A percentile compares a stretch with the other conserved stretches of the same genome.
Evolutionary conservation across 257 asterid species (phyloP).

Genomic region (Nicotiana otophora): DNA sequence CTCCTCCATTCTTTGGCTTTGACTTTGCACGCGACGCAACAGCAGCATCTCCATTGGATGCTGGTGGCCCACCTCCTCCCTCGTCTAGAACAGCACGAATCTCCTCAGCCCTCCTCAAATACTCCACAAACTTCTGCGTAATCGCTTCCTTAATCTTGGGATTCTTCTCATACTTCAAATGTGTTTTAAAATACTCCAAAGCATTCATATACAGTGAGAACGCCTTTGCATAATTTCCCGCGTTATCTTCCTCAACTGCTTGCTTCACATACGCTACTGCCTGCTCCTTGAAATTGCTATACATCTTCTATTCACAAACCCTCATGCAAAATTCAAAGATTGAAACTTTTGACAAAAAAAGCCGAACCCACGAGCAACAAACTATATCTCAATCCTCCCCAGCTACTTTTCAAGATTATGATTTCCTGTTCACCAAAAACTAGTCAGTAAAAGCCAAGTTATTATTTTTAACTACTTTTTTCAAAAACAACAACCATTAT

Average conservation of each 20-base stretch:
- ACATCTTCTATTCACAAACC: slow-evolving; percentile 40
- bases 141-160: slow-evolving; percentile 95
- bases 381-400: not conserved
- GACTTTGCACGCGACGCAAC: slow-evolving; percentile 79
- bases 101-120: slow-evolving; percentile 98
- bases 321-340: not conserved
- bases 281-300: slow-evolving; percentile 98
- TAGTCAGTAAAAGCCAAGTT: not conserved
- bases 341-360: not conserved
- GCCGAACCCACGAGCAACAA: not conserved
- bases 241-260: slow-evolving; percentile 92
- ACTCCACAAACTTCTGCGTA: slow-evolving; percentile 91
- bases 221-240: slow-evolving; percentile 96
- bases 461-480: not conserved
- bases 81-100: slow-evolving; percentile 88
- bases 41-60: slow-evolving; percentile 75
- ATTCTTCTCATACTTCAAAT: slow-evolving; percentile 93
- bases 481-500: not conserved
- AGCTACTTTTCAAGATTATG: not conserved
- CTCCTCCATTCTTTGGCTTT: slow-evolving; percentile 80
- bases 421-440: not conserved
- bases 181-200: slow-evolving; percentile 92
- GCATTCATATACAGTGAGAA: slow-evolving; percentile 95
- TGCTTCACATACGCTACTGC: slow-evolving; percentile 93
- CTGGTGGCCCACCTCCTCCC: slow-evolving; percentile 78